phyloP scores from a whole-genome alignment of 2,329 filamentous ascomycete genomes.

The Zarea fungicola region DNA sequence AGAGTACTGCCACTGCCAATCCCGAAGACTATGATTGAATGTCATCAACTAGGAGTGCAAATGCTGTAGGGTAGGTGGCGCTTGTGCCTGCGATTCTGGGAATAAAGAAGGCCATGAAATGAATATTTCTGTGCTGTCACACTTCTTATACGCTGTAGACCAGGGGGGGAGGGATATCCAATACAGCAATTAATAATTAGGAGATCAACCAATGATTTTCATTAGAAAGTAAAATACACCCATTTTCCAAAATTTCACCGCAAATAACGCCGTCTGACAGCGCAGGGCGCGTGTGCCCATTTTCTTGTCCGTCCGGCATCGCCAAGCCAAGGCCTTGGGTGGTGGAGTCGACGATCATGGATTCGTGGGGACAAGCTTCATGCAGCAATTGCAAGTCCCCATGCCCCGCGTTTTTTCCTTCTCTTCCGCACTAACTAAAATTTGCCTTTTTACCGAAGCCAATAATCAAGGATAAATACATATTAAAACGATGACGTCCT shows the following conservation, averaged over 20 bases:
- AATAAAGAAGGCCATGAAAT: too few relatives aligned
- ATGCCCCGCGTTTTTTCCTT: not conserved
- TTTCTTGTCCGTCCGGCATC: constrained; percentile 7
- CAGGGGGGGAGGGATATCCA: too few relatives aligned
- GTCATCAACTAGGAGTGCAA: not conserved
- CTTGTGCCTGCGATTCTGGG: too few relatives aligned
- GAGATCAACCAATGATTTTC: too few relatives aligned
- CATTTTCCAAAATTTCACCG: too few relatives aligned
- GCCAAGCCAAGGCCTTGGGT: not conserved
- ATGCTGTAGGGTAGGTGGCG: not conserved
- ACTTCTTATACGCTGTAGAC: too few relatives aligned
- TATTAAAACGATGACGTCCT: not conserved
- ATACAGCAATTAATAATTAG: too few relatives aligned
- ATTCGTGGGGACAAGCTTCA: constrained; percentile 4
- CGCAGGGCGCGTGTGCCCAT: not conserved
- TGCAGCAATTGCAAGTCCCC: not conserved
- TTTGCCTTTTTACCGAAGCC: not conserved
- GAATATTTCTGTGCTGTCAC: too few relatives aligned
- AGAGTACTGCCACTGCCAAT: too few relatives aligned
- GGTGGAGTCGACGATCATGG: constrained; percentile 1
- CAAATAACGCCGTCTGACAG: not conserved
- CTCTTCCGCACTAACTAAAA: not conserved
- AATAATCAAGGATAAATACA: too few relatives aligned
- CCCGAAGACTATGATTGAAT: too few relatives aligned
- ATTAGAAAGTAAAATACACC: too few relatives aligned